Base-by-base conservation (phyloP, 148 eudicot species). In the Chenopodium album region DNA sequence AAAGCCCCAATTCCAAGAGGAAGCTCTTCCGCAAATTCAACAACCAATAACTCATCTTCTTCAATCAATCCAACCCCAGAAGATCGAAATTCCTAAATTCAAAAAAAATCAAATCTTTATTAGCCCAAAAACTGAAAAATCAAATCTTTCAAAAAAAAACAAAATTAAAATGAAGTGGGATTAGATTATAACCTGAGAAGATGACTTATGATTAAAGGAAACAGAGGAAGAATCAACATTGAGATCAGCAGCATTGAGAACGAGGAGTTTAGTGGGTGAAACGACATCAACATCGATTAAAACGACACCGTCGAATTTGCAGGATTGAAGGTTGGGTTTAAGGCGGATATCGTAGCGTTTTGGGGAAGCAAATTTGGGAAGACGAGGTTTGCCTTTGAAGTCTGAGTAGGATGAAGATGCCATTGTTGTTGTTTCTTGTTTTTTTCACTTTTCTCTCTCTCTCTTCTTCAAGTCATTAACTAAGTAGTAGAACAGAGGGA, bases 171-270 rank as follows among this genome's bases (percentile, higher is more conserved):
- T 12, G 46, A 13, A 65, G 4, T 19, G 29, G 26, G 12, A 2
- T 41, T 0, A 9, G 19, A 47, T 13, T 70, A 71, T 41, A 37
- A 94, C 98, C 92, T 94, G 87, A 46, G 86, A 74, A 71, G 72
- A 70, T 17, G 86, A 80, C 26, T 41, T 79, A 52, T 91, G 84
- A 46, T 63, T 81, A 83, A 92, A 94, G n/a, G 75, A 80, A 31
- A 96, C 91, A 68, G 97, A 90, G 0, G 77, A 72, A 2, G 88
- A 79, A 34, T 88, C 84, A 73, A 92, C 89, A 37, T 78, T 34
- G 82, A 96, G 97, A 20, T 96, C 99, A 23, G 93, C 94, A 59
- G 99, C 97, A 78, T 96, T 96, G 81, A 94, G 94, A 29, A 94
- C 98, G 76, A 96, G 82, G 80, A 82, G 79, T 52, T 87, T 90